Evolutionary conservation across 129 eudicot species (phyloP), one percentile per base, ranked within the genome.

Genomic region (Flaveria brownii): DNA sequence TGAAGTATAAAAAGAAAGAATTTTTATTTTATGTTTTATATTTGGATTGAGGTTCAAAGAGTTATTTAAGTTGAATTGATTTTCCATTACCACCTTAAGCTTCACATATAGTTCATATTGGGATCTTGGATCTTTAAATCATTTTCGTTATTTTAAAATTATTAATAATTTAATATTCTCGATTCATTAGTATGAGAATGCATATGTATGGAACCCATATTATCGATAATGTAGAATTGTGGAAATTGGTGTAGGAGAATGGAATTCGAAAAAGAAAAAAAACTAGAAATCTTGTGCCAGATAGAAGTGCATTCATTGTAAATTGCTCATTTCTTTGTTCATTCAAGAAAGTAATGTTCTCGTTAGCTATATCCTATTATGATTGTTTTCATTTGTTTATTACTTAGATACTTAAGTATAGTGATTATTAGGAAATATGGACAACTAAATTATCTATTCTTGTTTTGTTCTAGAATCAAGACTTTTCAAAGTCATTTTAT

Each of bases 31-130:
- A 20, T 0, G 0, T 20, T 22, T 22, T 57, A 6, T 18, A 7
- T 20, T 11, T 55, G 26, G 61, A 55, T n/a, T 11, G 33, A 57
- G 64, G 16, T 10, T 57, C 64, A 57, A 22, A 3, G 16, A 57
- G 64, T 22, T 57, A 57, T 23, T 59, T 22, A 15, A 59, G 36
- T 20, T 23, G 65, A 23, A 22, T 55, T 55, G 13, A 25, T 55
- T 55, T 55, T 17, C 17, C 62, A 9, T 55, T 55, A 55, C 26
- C 62, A 55, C 62, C 62, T 59, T 59, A 30, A 59, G 65, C 36
- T 10, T 59, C 64, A 28, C 64, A 57, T 57, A 8, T 22, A 22
- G 1, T 57, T 9, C 65, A 59, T 28, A 22, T 57, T 9, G 33
- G 23, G 64, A 57, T 57, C 64, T 57, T 20, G 12, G 63, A 20